Evolutionary conservation across 2,329 filamentous ascomycete genomes (phyloP).

Genomic region (Botrytis porri): DNA sequence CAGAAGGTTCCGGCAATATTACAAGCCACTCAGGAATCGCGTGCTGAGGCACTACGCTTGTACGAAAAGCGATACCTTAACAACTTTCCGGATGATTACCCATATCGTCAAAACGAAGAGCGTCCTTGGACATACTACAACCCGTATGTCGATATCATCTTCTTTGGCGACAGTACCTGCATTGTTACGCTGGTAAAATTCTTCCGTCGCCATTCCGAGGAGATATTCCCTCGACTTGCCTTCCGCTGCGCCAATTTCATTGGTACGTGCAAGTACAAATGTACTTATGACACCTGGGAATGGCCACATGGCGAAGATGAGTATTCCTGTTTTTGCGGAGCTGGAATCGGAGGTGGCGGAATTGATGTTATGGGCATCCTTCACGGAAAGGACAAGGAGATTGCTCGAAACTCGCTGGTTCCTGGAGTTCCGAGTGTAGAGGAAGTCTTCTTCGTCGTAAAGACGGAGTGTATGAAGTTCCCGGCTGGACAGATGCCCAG

Average conservation of each 20-base stretch:
- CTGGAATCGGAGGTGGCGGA: background rate
- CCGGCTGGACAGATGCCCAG: background rate
- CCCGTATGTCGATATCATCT: background rate
- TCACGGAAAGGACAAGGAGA: background rate
- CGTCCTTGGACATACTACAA: background rate
- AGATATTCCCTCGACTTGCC: background rate
- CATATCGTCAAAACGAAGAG: background rate
- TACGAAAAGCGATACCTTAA: background rate
- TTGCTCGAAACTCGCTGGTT: background rate
- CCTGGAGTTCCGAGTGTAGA: background rate
- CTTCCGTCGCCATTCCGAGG: background rate
- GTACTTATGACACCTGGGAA: background rate
- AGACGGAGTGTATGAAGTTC: background rate
- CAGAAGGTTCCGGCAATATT: background rate
- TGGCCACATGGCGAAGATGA: background rate
- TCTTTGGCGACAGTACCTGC: background rate
- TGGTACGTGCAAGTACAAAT: background rate
- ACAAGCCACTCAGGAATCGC: background rate
- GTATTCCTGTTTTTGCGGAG: rapidly evolving
- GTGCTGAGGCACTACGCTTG: background rate
- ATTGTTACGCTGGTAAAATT: background rate
- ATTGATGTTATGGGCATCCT: background rate
- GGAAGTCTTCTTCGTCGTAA: background rate
- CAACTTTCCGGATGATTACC: background rate
- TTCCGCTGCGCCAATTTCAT: background rate